Evolutionary conservation across 2,329 filamentous ascomycete species (phyloP).

Genomic region (Fusarium veterinarium): DNA sequence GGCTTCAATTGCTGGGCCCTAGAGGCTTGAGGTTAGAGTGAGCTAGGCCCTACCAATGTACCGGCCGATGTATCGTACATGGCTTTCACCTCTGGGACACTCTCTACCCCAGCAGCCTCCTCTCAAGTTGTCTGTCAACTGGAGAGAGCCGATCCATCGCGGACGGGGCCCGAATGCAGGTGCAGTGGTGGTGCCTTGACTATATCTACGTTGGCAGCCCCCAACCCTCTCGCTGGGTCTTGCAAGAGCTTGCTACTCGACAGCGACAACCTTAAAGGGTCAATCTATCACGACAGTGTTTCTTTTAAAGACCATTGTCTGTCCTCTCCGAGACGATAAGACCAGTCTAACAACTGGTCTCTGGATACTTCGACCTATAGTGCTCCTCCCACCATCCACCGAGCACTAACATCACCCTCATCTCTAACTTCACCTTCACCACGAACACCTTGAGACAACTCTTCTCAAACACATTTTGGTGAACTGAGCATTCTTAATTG

Average conservation of each 20-base stretch:
- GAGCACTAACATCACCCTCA: not conserved
- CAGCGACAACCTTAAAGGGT: slow-evolving; percentile 25
- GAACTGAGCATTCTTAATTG: not conserved
- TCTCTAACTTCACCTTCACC: not conserved
- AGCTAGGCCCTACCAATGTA: slow-evolving; percentile 35
- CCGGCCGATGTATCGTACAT: slow-evolving; percentile 35
- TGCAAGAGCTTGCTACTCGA: slow-evolving; percentile 38
- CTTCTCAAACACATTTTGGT: not conserved
- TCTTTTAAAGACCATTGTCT: slow-evolving; percentile 18
- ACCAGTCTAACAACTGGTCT: slow-evolving; percentile 17
- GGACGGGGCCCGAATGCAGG: slow-evolving; percentile 44
- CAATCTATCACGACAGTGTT: slow-evolving; percentile 12
- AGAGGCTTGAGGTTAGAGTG: slow-evolving; percentile 7
- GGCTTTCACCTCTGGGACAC: slow-evolving; percentile 12
- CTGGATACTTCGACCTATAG: slow-evolving; percentile 12
- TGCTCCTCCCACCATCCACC: not conserved
- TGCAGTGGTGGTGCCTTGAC: slow-evolving; percentile 44
- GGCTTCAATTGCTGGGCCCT: slow-evolving; percentile 28
- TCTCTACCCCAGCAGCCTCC: slow-evolving; percentile 32
- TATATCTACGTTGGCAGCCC: slow-evolving; percentile 46
- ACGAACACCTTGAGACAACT: slow-evolving; percentile 7
- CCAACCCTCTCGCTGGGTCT: slow-evolving; percentile 32
- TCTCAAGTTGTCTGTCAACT: slow-evolving; percentile 37
- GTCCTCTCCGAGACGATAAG: slow-evolving; percentile 16
- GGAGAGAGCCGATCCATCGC: slow-evolving; percentile 42